These are phyloP conservation scores for Leccinellum rugosiceps DNA, from an alignment of 768 basidiomycete genomes.

Conservation along the genomic window DNA sequence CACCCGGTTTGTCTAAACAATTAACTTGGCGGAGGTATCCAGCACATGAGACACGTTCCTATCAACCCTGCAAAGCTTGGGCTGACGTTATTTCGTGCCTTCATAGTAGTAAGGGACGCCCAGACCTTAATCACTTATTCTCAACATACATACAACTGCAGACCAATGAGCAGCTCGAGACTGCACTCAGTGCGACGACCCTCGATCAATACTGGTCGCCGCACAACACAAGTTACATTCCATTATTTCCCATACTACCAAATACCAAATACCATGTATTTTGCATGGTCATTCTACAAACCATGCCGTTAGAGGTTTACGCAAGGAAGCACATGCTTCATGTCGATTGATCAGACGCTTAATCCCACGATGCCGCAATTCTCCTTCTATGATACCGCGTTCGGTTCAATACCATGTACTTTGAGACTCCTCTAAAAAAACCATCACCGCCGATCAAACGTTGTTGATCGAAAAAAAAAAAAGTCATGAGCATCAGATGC, in stretches of 20 bases:
- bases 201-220: too few species aligned
- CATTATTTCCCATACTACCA: not conserved
- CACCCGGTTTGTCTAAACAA: not conserved
- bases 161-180: not conserved
- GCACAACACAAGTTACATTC: not conserved
- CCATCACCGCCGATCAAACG: not conserved
- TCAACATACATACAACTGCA: not conserved
- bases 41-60: not conserved
- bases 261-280: not conserved
- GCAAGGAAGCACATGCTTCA: not conserved
- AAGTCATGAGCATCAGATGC: not conserved
- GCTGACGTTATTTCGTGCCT: not conserved
- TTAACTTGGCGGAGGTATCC: not conserved
- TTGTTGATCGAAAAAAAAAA: not conserved
- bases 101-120: not conserved
- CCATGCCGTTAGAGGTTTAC: not conserved
- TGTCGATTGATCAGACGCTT: not conserved
- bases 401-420: slow-evolving; percentile 42
- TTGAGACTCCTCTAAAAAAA: slow-evolving; percentile 23
- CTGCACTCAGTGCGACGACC: not conserved
- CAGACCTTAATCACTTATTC: not conserved
- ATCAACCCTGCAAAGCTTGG: not conserved
- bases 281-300: not conserved
- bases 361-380: not conserved
- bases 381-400: slow-evolving; percentile 12